A percentile compares a stretch with the other conserved stretches of the same genome.
These are phyloP conservation scores for Coemansia sp. DNA, from an alignment of 192 early-diverging fungal species.

Conservation along the genomic window DNA sequence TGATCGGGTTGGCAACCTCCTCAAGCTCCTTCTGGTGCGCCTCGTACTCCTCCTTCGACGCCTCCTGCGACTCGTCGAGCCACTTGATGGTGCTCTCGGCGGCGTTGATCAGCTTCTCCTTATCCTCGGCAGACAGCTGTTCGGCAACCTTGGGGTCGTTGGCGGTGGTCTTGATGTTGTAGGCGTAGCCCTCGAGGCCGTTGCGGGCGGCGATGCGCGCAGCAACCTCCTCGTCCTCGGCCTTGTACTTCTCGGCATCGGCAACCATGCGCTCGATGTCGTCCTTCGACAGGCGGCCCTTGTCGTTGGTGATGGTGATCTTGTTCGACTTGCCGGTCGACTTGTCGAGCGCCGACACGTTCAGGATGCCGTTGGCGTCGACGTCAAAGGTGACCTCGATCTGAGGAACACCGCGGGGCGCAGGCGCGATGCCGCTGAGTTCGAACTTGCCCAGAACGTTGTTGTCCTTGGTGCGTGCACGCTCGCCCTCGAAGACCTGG, in stretches of 20 bases:
- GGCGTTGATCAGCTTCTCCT: conserved; percentile 81
- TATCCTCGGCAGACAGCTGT: conserved; percentile 85
- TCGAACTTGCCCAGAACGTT: conserved; percentile 98
- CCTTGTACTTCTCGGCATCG: conserved; percentile 95
- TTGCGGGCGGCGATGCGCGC: conserved; percentile 90
- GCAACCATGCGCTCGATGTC: conserved; percentile 97
- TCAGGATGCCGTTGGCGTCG: conserved; percentile 97
- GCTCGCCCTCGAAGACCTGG: conserved; percentile 98
- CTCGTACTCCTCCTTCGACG: conserved; percentile 98
- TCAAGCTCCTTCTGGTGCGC: conserved; percentile 93
- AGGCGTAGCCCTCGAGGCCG: conserved; percentile 95
- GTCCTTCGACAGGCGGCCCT: conserved; percentile 97
- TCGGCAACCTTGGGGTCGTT: conserved; percentile 77
- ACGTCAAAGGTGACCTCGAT: conserved; percentile 97
- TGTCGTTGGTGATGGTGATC: conserved; percentile 99
- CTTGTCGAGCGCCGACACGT: conserved; percentile 94
- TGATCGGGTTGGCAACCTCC: conserved; percentile 94
- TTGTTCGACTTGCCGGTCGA: conserved; percentile 92
- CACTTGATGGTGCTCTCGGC: conserved; percentile 93
- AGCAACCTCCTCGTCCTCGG: conserved; percentile 94
- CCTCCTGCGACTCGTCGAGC: conserved; percentile 94
- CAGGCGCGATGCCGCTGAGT: conserved; percentile 94
- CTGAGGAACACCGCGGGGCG: conserved; percentile 96
- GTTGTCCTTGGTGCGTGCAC: conserved; percentile 97
- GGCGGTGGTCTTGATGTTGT: conserved; percentile 95